Base-by-base conservation (phyloP, 345 rosid species). In the Hibiscus tridactylites region DNA sequence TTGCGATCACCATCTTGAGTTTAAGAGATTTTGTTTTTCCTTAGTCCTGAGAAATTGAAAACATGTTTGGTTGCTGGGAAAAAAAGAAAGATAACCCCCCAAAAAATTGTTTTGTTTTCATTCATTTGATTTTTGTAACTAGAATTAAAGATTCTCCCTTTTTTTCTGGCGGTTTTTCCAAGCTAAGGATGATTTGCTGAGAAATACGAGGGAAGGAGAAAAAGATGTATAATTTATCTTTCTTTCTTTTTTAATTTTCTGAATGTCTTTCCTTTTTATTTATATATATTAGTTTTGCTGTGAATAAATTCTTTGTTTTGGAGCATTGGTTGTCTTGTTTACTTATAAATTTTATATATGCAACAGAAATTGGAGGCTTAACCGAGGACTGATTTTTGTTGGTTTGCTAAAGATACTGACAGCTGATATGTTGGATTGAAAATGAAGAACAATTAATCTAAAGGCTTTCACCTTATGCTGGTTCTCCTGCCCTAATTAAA, bases 31-130 rank as follows among this genome's bases (percentile, higher is more conserved):
- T 47, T 50, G 3, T 28, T 28, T 67, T 15, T 64, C n/a, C 13
- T 29, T 26, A 68, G 60, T 31, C 44, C 71, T 9, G 44, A 31
- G 28, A 68, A 29, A 29, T 68, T 29, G 71, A 44, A 68, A 64
- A 31, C 26, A n/a, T 50, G 28, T 50, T 68, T 68, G 28, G 71
- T 68, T 68, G 60, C 28, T 52, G 46, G 71, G 59, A 50, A 68
- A 68, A 4, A 21, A 21, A 21, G 24, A 21, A 21, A 21, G 24
- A 31, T 31, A 4, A 31, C 33, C 33, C 42, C 24, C 24, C 33
- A 3, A 31, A 31, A 31, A 31, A 2, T 31, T 31, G 33, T 31
- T 31, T 31, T 2, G 3, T 31, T 31, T 31, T 3, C 33, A 31
- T 31, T 31, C 33, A 31, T 31, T 31, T 31, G 31, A 29, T 29